A percentile compares a stretch with the other conserved stretches of the same genome.
Evolutionary conservation across 768 basidiomycete species (phyloP).

Genomic region (Agaricus blazei): DNA sequence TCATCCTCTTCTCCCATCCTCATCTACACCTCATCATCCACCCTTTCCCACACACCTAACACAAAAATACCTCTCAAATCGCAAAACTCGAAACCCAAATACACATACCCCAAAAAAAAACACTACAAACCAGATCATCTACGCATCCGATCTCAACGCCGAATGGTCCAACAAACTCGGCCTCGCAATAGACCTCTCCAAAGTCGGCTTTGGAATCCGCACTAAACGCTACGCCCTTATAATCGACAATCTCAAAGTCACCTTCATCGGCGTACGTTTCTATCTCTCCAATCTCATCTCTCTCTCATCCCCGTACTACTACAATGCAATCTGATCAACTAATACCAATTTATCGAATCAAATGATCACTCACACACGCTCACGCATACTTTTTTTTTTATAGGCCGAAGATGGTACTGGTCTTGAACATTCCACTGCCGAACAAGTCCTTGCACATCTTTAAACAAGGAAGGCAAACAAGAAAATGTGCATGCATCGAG

Average conservation of each 20-base stretch:
- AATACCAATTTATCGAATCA: no score
- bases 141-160: constrained; percentile 51
- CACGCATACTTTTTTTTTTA: not conserved
- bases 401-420: constrained; percentile 46
- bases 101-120: no score
- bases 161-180: constrained; percentile 54
- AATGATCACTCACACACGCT: not conserved
- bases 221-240: constrained; percentile 60
- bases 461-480: constrained; percentile 12
- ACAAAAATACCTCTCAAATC: no score
- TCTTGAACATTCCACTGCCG: constrained; percentile 54
- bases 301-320: no score
- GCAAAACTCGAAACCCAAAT: no score
- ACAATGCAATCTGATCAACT: no score
- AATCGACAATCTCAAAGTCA: constrained; percentile 66
- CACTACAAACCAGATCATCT: constrained; percentile 40
- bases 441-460: constrained; percentile 49
- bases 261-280: constrained; percentile 50
- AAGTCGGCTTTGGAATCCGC: constrained; percentile 47
- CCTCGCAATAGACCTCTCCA: constrained; percentile 47
- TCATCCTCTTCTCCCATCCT: not conserved
- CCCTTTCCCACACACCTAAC: not conserved
- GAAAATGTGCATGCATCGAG: no score
- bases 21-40: not conserved
- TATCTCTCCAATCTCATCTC: not conserved